Evolutionary conservation across 1,139 yeast species (phyloP).

Genomic region (Barnettozyma hawaiiensis): DNA sequence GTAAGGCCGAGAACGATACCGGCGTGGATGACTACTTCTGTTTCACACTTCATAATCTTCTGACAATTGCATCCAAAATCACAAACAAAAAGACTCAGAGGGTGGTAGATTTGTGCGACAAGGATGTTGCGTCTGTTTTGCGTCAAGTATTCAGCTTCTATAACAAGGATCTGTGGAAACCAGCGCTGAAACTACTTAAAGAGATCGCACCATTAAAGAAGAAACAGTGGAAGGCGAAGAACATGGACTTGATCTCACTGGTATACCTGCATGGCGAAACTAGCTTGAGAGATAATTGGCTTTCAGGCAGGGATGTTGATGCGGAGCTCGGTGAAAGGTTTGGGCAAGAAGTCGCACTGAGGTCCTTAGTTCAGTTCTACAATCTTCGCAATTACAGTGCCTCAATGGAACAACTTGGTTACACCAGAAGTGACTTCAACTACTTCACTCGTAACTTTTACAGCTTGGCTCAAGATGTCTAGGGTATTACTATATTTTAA

Average conservation of each 20-base stretch:
- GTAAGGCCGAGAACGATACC: conserved; percentile 30
- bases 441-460: conserved; percentile 40
- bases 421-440: conserved; percentile 34
- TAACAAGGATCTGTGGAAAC: conserved; percentile 58
- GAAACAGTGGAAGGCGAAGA: conserved; percentile 86
- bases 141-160: conserved; percentile 40
- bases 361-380: conserved; percentile 77
- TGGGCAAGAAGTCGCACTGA: conserved; percentile 79
- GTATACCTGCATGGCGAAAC: conserved; percentile 74
- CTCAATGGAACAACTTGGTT: conserved; percentile 53
- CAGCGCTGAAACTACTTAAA: conserved; percentile 68
- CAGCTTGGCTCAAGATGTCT: conserved; percentile 10
- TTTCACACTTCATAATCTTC: conserved; percentile 39
- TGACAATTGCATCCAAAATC: conserved; percentile 40
- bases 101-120: conserved; percentile 48
- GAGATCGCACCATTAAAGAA: conserved; percentile 88
- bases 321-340: conserved; percentile 71
- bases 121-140: conserved; percentile 48
- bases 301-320: conserved; percentile 77
- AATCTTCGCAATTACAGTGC: conserved; percentile 53
- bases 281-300: conserved; percentile 73
- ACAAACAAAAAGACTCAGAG: conserved; percentile 48
- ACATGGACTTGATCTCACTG: conserved; percentile 89
- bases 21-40: conserved; percentile 32
- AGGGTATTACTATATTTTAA: too few species aligned